Evolutionary conservation across 768 basidiomycete species (phyloP), one percentile per base, ranked within the genome.

Genomic region (Boletus tylopilopsis): DNA sequence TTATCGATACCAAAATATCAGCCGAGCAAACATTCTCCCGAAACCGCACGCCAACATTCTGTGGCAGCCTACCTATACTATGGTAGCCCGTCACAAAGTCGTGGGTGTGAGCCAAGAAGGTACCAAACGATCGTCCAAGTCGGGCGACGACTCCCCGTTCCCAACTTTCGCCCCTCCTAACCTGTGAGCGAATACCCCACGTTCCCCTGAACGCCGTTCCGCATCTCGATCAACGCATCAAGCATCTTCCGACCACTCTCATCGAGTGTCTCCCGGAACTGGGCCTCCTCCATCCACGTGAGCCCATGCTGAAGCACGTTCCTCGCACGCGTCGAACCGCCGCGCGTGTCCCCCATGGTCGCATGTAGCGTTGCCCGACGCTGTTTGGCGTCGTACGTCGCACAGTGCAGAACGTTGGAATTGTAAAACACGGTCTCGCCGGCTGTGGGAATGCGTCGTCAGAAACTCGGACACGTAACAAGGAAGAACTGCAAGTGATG

Each of bases 381-480:
- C 19, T 64, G 61, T 18, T 63, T 63, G 1, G 75, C 69, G 50
- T 73, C 74, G 63, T 90, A 90, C 6, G 75, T 73, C 5, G 81
- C 87, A 47, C 85, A 85, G 57, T 90, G 88, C 10, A 90, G 71
- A 49, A 90, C 83, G 61, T 90, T 90, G 55, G 77, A 81, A 60
- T 87, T 87, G 64, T 90, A 90, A 64, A 90, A 90, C 21, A 86
- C 84, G 0, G 84, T 84, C 50, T 90, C 83, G 0, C 87, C 86
- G 0, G 81, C 86, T 50, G 34, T 0, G n/a, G 11, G 9, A 19
- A 9, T 3, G 5, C 6, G 5, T 4, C 22, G 13, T 36, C n/a
- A 34, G 15, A 13, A 34, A 16, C 15, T 34, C 15, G 33, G 12
- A 34, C 33, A 34, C 11, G n/a, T 4, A 1, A 18, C 6, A 16